phyloP scores from a whole-genome alignment of 345 rosid species.

The sweet orange (Citrus sinensis) region DNA sequence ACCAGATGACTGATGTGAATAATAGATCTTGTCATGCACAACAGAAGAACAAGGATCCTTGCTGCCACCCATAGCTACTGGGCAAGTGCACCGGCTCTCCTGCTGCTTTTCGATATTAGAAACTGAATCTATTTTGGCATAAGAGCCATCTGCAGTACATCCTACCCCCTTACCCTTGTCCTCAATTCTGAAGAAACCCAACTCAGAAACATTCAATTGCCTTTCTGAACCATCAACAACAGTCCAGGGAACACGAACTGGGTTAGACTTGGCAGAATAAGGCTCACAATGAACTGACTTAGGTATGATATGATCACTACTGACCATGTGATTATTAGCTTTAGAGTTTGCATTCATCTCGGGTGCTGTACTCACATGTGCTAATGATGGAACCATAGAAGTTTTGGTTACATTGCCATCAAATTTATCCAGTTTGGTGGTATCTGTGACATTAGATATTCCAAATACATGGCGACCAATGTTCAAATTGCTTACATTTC shows the following conservation, averaged over 20 bases:
- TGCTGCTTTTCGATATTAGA: conserved; percentile 23
- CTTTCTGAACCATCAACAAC: conserved; percentile 18
- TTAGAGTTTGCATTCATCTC: conserved; percentile 19
- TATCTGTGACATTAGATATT: conserved; percentile 1
- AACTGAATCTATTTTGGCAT: conserved; percentile 13
- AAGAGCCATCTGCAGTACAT: conserved; percentile 19
- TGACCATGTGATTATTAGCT: conserved; percentile 9
- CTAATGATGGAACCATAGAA: conserved; percentile 11
- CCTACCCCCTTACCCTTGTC: conserved; percentile 27
- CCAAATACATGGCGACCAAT: conserved; percentile 15
- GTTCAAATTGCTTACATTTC: conserved; percentile 25
- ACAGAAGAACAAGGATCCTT: conserved; percentile 18
- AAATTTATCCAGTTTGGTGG: conserved; percentile 13
- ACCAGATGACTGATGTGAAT: conserved; percentile 13
- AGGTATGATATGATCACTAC: conserved; percentile 14
- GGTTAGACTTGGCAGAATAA: conserved; percentile 19
- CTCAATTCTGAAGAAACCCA: conserved; percentile 20
- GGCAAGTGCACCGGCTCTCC: conserved; percentile 11
- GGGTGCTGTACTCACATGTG: conserved; percentile 2
- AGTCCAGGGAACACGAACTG: conserved; percentile 13
- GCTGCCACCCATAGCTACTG: conserved; percentile 17
- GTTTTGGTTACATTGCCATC: conserved; percentile 10
- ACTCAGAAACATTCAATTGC: conserved; percentile 20
- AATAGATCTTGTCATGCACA: conserved; percentile 9
- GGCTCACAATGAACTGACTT: conserved; percentile 20